These are phyloP conservation scores for Malbranchea zuffiana DNA, from an alignment of 2,329 filamentous ascomycete species.

Conservation along the genomic window DNA sequence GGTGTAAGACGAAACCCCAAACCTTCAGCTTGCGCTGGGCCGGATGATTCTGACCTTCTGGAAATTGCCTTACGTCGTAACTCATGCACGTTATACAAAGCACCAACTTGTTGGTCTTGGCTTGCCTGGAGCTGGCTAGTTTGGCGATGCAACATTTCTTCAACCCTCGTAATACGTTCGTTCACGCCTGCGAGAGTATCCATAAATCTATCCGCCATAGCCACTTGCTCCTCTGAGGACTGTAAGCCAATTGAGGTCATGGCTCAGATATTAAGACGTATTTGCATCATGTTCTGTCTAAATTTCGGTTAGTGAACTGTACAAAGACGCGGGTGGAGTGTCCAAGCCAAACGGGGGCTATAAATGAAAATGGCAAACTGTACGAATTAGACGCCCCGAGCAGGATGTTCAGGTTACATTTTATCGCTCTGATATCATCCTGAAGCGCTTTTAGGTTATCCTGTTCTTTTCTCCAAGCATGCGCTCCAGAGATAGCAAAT, in stretches of 20 bases:
- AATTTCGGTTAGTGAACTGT: background rate
- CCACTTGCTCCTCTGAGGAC: conserved; percentile 17
- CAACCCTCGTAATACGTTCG: conserved; percentile 20
- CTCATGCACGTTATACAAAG: conserved; percentile 14
- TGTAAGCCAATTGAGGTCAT: conserved; percentile 19
- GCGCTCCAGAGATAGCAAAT: conserved; percentile 10
- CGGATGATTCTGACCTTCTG: conserved; percentile 2
- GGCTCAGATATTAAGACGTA: conserved; percentile 17
- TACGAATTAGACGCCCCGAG: conserved; percentile 24
- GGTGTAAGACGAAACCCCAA: conserved; percentile 11
- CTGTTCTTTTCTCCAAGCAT: conserved; percentile 19
- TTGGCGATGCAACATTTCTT: conserved; percentile 20
- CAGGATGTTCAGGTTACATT: conserved; percentile 22
- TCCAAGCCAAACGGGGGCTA: background rate
- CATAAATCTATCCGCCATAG: conserved; percentile 18
- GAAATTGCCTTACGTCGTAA: background rate
- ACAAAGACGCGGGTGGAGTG: too few species aligned
- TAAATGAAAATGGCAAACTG: conserved; percentile 8
- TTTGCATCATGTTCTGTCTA: conserved; percentile 20
- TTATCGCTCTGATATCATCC: conserved; percentile 20
- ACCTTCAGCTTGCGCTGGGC: background rate
- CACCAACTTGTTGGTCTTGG: conserved; percentile 19
- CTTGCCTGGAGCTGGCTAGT: conserved; percentile 17
- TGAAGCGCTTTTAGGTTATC: conserved; percentile 19
- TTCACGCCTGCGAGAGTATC: conserved; percentile 18